Conservation (phyloP, 805 yeast genomes). For the Brettanomyces custersianus region DNA sequence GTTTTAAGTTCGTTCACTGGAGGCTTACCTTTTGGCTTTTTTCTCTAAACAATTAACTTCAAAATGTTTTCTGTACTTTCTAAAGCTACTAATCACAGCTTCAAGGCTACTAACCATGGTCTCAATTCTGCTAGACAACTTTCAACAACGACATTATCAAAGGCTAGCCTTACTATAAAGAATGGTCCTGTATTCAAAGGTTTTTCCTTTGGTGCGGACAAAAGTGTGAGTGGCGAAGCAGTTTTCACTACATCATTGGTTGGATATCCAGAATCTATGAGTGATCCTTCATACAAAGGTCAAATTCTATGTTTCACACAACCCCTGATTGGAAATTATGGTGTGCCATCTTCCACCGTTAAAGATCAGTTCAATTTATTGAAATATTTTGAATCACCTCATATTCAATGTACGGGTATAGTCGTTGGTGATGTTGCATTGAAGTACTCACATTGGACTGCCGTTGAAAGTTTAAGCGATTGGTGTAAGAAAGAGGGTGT, state of each 20-base stretch:
- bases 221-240: constrained; percentile 91
- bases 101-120: background rate
- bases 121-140: constrained; percentile 13
- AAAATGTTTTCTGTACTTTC: constrained; percentile 1
- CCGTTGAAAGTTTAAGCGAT: constrained; percentile 86
- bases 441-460: constrained; percentile 99
- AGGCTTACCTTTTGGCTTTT: background rate
- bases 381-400: constrained; percentile 87
- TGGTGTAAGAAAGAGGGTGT: constrained; percentile 98
- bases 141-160: constrained; percentile 38
- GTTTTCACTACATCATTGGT: constrained; percentile 97
- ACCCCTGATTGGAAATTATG: constrained; percentile 96
- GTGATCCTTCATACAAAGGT: constrained; percentile 96
- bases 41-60: background rate
- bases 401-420: constrained; percentile 89
- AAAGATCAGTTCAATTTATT: constrained; percentile 80
- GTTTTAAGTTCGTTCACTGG: background rate
- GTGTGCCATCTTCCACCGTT: constrained; percentile 81
- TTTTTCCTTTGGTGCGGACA: constrained; percentile 91
- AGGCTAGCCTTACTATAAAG: constrained; percentile 85
- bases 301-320: constrained; percentile 96
- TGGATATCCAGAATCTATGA: constrained; percentile 98
- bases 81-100: constrained; percentile 2
- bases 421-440: constrained; percentile 94
- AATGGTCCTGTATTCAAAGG: constrained; percentile 93